Percentiles rank a stretch among this genome's conserved stretches.
Evolutionary conservation across 768 basidiomycete genomes (phyloP).

Genomic region (Rhodosporidiobolus sp.): DNA sequence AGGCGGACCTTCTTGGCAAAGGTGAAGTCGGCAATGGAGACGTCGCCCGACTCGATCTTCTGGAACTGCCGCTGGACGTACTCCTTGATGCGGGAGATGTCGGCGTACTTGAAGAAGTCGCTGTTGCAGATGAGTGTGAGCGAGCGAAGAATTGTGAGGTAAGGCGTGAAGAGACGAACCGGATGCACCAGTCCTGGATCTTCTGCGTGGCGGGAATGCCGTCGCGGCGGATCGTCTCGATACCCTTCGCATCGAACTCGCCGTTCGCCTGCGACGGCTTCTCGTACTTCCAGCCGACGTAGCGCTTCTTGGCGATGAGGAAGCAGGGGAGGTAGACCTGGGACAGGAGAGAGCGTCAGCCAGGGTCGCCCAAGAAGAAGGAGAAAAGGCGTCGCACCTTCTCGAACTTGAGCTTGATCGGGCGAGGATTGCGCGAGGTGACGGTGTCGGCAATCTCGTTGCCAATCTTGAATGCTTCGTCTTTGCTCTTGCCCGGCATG

Average conservation of each 20-base stretch:
- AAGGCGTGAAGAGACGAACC: slow-evolving; percentile 54
- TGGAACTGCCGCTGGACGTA: slow-evolving; percentile 82
- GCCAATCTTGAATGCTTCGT: slow-evolving; percentile 88
- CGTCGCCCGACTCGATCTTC: slow-evolving; percentile 73
- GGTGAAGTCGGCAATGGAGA: slow-evolving; percentile 85
- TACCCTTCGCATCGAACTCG: slow-evolving; percentile 91
- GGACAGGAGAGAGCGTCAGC: background rate
- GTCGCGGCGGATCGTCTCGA: slow-evolving; percentile 92
- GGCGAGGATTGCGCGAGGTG: slow-evolving; percentile 80
- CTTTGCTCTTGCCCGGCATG: slow-evolving; percentile 83
- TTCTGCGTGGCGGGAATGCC: slow-evolving; percentile 86
- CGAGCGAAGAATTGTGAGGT: background rate
- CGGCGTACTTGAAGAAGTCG: slow-evolving; percentile 82
- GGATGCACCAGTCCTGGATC: slow-evolving; percentile 83
- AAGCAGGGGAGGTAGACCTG: slow-evolving; percentile 93
- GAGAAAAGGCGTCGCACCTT: slow-evolving; percentile 59
- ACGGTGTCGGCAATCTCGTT: slow-evolving; percentile 86
- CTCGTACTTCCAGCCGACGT: slow-evolving; percentile 96
- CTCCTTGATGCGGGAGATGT: slow-evolving; percentile 81
- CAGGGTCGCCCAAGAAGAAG: background rate
- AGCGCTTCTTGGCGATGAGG: slow-evolving; percentile 96
- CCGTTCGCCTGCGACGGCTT: slow-evolving; percentile 72
- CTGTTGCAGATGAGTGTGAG: slow-evolving; percentile 51
- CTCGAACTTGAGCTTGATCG: slow-evolving; percentile 95
- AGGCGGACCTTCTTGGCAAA: slow-evolving; percentile 89